phyloP scores from a whole-genome alignment of 2,329 filamentous ascomycete species.

The Ophiostoma pallidulum region DNA sequence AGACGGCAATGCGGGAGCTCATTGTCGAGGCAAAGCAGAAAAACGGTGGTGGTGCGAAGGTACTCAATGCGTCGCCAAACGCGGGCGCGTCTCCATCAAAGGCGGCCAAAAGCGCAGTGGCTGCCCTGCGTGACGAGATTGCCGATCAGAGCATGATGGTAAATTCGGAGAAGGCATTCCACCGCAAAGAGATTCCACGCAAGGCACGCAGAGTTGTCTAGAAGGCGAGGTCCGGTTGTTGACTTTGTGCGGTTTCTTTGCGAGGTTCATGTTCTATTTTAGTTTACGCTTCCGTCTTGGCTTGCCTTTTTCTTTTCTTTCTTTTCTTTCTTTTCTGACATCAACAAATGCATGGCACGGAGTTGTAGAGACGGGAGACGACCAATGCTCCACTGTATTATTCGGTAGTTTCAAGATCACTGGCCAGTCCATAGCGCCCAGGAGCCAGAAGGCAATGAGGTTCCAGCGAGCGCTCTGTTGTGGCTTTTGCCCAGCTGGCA shows the following conservation, averaged over 20 bases:
- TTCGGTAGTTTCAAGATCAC: too few relatives aligned
- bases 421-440: too few relatives aligned
- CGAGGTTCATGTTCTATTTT: not conserved
- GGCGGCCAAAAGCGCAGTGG: slow-evolving; percentile 18
- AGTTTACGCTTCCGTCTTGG: too few relatives aligned
- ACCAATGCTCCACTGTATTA: too few relatives aligned
- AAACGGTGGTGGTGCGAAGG: not conserved
- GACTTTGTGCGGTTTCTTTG: not conserved
- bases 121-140: slow-evolving; percentile 35
- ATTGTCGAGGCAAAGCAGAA: slow-evolving; percentile 22
- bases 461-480: too few relatives aligned
- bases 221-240: not conserved
- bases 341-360: slow-evolving; percentile 11
- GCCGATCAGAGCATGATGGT: slow-evolving; percentile 58
- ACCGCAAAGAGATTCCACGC: slow-evolving; percentile 44
- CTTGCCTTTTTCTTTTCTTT: not conserved
- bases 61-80: not conserved
- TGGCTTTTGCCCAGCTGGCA: not conserved
- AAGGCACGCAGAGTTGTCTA: slow-evolving; percentile 26
- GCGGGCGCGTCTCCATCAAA: slow-evolving; percentile 2
- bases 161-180: slow-evolving; percentile 44
- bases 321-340: not conserved
- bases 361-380: not conserved
- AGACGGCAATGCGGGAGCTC: slow-evolving; percentile 49
- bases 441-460: too few relatives aligned